These are phyloP conservation scores for Solanum acaule DNA, from an alignment of 257 asterid species.

Conservation along the genomic window DNA sequence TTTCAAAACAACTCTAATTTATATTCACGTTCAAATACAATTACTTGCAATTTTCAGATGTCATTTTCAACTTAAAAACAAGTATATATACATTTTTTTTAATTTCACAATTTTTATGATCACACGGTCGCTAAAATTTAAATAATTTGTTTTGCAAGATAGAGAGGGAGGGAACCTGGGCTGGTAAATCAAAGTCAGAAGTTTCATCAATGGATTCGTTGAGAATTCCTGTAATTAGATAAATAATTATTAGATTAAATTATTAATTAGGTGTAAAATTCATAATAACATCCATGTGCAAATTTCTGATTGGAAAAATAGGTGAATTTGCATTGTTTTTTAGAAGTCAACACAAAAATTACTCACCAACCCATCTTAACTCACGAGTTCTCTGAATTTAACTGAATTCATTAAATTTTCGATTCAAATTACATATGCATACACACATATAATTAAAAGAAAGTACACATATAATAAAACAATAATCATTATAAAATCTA, in stretches of 20 bases:
- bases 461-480: not conserved
- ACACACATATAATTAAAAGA: not conserved
- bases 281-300: not conserved
- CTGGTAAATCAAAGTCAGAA: not conserved
- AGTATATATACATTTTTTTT: not conserved
- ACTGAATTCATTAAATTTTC: not conserved
- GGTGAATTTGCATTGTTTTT: not conserved
- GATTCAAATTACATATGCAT: accelerated
- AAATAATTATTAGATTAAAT: not conserved
- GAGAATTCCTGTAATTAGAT: not conserved
- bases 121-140: not conserved
- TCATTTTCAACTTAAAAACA: no score
- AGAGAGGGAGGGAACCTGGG: not conserved
- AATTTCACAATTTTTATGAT: not conserved
- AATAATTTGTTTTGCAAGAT: not conserved
- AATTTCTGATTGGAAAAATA: not conserved
- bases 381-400: not conserved
- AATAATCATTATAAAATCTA: no score
- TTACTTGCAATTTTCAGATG: no score
- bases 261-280: not conserved
- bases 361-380: not conserved
- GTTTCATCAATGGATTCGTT: not conserved
- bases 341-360: not conserved
- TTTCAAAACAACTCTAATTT: not conserved
- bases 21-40: accelerated